Evolutionary conservation across 129 eudicot species (phyloP).

Genomic region (Chrysanthemum seticuspe): DNA sequence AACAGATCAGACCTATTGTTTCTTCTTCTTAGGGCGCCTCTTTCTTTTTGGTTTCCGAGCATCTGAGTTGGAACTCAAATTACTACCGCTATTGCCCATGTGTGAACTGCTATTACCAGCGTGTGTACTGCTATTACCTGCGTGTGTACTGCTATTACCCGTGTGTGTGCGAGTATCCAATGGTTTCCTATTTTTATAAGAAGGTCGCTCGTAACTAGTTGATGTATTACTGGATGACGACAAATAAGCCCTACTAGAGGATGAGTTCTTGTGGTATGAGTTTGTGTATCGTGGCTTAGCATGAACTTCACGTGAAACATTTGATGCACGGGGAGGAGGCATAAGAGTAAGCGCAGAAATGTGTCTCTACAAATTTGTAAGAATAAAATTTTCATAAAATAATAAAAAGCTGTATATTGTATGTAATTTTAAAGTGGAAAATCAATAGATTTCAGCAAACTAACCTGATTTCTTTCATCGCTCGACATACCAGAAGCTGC

Average conservation of each 20-base stretch:
- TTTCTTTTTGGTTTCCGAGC: conserved; percentile 79
- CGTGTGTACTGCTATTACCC: not conserved
- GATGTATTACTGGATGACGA: conserved; percentile 50
- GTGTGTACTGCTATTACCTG: not conserved
- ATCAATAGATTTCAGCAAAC: not conserved
- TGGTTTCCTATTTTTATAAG: conserved; percentile 44
- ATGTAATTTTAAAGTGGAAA: not conserved
- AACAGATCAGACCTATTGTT: conserved; percentile 45
- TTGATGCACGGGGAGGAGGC: conserved; percentile 87
- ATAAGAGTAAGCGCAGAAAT: conserved; percentile 75
- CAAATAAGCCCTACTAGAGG: conserved; percentile 36
- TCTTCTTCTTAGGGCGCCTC: conserved; percentile 97
- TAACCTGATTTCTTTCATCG: conserved; percentile 87
- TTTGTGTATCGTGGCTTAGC: conserved; percentile 35
- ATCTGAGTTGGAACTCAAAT: conserved; percentile 82
- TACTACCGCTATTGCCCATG: conserved; percentile 66
- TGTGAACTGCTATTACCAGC: not conserved
- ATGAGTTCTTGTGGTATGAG: conserved; percentile 23
- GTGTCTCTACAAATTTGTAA: conserved; percentile 46
- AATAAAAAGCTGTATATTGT: not conserved
- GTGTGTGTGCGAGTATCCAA: conserved; percentile 30
- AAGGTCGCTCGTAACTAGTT: conserved; percentile 29
- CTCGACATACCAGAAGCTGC: conserved; percentile 94
- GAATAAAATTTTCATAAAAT: not conserved
- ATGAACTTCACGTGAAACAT: conserved; percentile 16